Evolutionary conservation across 73 alveolate genomes (phyloP), one percentile per base, ranked within the genome.

Genomic region (Paramecium tetraurelia): DNA sequence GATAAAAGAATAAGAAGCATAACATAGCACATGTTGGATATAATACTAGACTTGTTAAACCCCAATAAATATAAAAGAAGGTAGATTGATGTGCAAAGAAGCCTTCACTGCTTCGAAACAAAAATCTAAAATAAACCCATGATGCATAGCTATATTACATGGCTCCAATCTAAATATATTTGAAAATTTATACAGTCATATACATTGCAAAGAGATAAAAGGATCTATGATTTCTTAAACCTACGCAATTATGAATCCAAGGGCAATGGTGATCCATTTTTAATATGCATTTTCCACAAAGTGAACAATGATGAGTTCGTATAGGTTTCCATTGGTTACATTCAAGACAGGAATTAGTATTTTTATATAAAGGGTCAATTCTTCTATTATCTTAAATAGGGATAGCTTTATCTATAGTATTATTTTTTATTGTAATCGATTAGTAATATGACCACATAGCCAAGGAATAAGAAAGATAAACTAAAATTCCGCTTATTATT

Each of bases 241-340:
- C 98, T 5, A 93, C 95, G 69, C 98, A 96, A 53, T 96, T 96
- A 9, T 92, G 89, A n/a, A 96, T 72, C 98, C 98, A 96, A 33
- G 98, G 98, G 84, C 98, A 96, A 50, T 95, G 98, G 48, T 96
- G 98, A 89, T 96, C 98, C 97, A 95, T 93, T 70, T 92, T 95
- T 22, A 80, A 68, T 7, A 90, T 93, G 41, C 98, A 96, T 5
- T 84, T 92, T 9, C 92, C 94, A 59, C 98, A 96, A 0, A 87
- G 92, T 21, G 96, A 85, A 76, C 98, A 96, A 59, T 96, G 98
- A 59, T 96, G 97, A 1, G 98, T 86, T 44, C 99, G 59, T 35
- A 89, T 95, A 3, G 99, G 98, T 83, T 96, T 94, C 94, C 95
- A 92, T 50, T 85, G 86, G 38, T 80, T 90, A 85, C 99, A 96